Base-by-base conservation (phyloP, 2,329 filamentous ascomycete species). In the Immersiporthe knoxdaviesiana region DNA sequence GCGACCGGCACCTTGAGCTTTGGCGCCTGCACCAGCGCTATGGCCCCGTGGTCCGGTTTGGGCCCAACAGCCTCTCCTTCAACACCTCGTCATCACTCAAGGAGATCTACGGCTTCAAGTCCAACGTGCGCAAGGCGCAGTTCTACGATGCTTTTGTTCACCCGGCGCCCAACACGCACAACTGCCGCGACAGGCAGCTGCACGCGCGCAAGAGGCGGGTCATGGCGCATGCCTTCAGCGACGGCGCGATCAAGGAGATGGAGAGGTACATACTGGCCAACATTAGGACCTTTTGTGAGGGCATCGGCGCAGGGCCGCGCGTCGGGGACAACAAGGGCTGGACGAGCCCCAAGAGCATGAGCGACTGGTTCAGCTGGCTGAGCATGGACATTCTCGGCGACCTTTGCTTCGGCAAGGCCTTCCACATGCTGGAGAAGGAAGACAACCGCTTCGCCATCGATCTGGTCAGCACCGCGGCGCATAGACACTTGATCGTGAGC, bases 91-190 rank as follows among this genome's bases (percentile, higher is more conserved):
- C 85, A 10, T 90, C 91, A 0, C 82, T 92, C 69, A 88, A 88
- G 77, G 85, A 88, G 24, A 90, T 91, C 71, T 90, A 91, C 79
- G 87, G 88, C 72, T 88, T 89, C 81, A 83, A 83, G 63, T 79
- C 86, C 76, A 90, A 90, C 70, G 87, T 90, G 39, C 82, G 85
- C 78, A 92, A 93, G 80, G 85, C 90, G 54, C 85, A 89, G 73
- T 92, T 92, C 80, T 93, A 93, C 81, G 86, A 91, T 72, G 89
- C 89, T 54, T 92, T 92, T 76, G 88, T 89, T 1, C 89, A 91
- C 68, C 90, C 90, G 21, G 87, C 88, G 1, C 87, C 89, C 74
- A 92, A 92, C 80, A 92, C 91, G 1, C 90, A 92, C 80, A 92
- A 91, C 79, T 85, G 84, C 1, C 90, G 91, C 65, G 88, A 92